phyloP scores from a whole-genome alignment of 1,139 yeast species.

The Arxiozyma bovina region DNA sequence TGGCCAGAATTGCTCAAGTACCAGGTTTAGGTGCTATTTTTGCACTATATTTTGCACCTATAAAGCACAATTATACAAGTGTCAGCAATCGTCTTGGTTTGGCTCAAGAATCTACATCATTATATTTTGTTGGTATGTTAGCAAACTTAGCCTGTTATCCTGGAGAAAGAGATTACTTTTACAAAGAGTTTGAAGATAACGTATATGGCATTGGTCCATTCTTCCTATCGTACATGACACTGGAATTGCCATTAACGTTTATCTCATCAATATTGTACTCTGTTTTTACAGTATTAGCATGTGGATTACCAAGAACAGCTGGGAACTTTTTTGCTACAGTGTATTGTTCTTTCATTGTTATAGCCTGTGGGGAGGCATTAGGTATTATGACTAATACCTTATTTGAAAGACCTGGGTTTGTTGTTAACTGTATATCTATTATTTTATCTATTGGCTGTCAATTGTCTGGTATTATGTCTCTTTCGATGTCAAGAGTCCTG shows the following conservation, averaged over 20 bases:
- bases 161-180: constrained; percentile 61
- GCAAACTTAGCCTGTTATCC: constrained; percentile 73
- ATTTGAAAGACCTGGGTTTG: constrained; percentile 69
- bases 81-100: constrained; percentile 63
- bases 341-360: constrained; percentile 45
- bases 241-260: constrained; percentile 70
- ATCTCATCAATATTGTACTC: constrained; percentile 52
- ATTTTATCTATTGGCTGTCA: constrained; percentile 60
- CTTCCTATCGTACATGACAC: constrained; percentile 51
- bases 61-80: constrained; percentile 50
- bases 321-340: constrained; percentile 60
- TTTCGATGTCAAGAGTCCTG: constrained; percentile 61
- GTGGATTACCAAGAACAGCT: constrained; percentile 66
- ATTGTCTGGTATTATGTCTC: constrained; percentile 83
- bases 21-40: constrained; percentile 56
- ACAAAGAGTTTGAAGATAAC: constrained; percentile 69
- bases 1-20: constrained; percentile 62
- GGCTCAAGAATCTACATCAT: constrained; percentile 61
- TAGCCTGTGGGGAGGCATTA: constrained; percentile 73
- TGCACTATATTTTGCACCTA: constrained; percentile 64
- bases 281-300: constrained; percentile 54
- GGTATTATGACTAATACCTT: constrained; percentile 74
- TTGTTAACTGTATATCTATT: constrained; percentile 60
- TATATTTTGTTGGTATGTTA: constrained; percentile 73
- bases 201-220: constrained; percentile 63